phyloP scores from a whole-genome alignment of 768 basidiomycete genomes.

The Podaxis sp. region DNA sequence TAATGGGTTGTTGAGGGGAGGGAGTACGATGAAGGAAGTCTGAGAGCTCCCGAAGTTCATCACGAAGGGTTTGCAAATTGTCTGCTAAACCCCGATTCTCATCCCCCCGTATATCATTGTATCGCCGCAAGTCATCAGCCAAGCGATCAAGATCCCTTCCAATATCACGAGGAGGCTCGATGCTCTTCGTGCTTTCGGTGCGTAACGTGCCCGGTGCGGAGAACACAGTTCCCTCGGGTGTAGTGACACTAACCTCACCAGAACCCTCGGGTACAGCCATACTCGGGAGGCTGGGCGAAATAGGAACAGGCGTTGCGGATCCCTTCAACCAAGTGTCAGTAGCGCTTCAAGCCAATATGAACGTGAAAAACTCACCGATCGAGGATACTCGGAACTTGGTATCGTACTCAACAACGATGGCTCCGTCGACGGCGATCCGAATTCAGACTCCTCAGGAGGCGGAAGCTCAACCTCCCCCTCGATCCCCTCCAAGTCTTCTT shows the following conservation, averaged over 20 bases:
- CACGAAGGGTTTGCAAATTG: constrained; percentile 65
- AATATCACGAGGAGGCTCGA: constrained; percentile 39
- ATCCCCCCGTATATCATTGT: constrained; percentile 53
- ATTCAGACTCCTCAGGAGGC: constrained; percentile 13
- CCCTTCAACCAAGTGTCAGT: constrained; percentile 8
- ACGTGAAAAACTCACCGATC: constrained; percentile 28
- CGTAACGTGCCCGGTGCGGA: constrained; percentile 21
- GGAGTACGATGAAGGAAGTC: constrained; percentile 46
- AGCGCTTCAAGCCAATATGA: constrained; percentile 2
- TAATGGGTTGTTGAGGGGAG: constrained; percentile 22
- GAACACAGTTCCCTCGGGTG: constrained; percentile 25
- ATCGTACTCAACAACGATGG: constrained; percentile 54
- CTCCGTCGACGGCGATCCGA: constrained; percentile 39
- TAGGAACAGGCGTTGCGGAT: constrained; percentile 17
- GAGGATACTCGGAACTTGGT: constrained; percentile 14
- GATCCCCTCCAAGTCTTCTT: constrained; percentile 14
- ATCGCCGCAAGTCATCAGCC: constrained; percentile 50
- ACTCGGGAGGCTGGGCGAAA: constrained; percentile 21
- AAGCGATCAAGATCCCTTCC: constrained; percentile 44
- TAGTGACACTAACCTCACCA: constrained; percentile 33
- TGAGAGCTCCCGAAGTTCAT: constrained; percentile 63
- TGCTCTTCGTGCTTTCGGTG: constrained; percentile 34
- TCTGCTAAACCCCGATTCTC: constrained; percentile 63
- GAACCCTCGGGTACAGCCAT: constrained; percentile 28
- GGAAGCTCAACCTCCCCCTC: constrained; percentile 10